Evolutionary conservation across 768 basidiomycete species (phyloP), one percentile per base, ranked within the genome.

Genomic region (Naganishia onofrii): DNA sequence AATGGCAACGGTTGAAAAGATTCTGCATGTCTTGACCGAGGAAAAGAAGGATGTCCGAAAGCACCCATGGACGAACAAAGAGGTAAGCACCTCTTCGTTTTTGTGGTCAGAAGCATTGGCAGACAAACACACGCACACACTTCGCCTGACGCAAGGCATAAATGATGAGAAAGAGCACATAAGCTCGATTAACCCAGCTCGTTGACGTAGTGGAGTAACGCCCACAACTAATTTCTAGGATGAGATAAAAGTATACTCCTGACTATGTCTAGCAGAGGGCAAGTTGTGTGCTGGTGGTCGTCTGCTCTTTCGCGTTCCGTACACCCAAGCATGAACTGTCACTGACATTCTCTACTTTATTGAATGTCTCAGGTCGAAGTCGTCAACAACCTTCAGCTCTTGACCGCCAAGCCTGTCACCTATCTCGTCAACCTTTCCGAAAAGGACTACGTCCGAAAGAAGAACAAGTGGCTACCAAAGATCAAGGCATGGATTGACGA

Each of bases 401-500:
- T 99, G 67, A 98, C 95, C 21, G 94, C 96, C 66, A 97, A 97
- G 54, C 91, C 95, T 38, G 92, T 98, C 71, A 96, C 90, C 63
- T 99, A 99, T 83, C 89, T 99, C 60, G 93, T 97, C 83, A 99
- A 99, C 83, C 84, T 99, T 56, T 92, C 90, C 70, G 94, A 98
- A 82, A 87, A 87, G 74, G 96, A 99, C 80, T 99, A 91, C 76
- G 83, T 91, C 70, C 89, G 96, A 73, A 98, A 97, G 83, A 98
- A 97, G 88, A 98, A 97, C 84, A 98, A 97, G 85, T 98, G 96
- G 94, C 83, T 98, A 36, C 86, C 93, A 23, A 96, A 95, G 84
- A 98, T 98, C 85, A 97, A 97, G 81, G 90, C 83, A 32, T 99
- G 96, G 96, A 95, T 99, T 77, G 94, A 97, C 83, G 86, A 88